Evolutionary conservation across 2,329 filamentous ascomycete genomes (phyloP), one percentile per base, ranked within the genome.

Genomic region (Coniochaeta ligniaria): DNA sequence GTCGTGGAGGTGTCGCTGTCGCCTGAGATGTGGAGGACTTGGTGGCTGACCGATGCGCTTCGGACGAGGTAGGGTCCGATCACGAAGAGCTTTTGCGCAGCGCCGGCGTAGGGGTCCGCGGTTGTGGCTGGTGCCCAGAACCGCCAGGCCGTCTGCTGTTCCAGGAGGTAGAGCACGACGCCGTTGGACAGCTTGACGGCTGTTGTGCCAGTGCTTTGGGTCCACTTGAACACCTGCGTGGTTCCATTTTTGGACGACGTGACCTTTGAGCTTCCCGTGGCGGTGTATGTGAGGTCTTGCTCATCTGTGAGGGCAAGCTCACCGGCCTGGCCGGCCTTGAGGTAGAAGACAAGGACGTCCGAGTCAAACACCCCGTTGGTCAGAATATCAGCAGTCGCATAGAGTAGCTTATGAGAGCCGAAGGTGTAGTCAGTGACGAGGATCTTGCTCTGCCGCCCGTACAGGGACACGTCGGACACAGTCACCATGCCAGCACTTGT

Each of bases 1-100:
- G 80, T 68, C 0, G 83, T 83, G 0, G 86, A 86, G 2, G 78
- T 73, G 64, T 90, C 89, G 57, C 88, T 75, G 68, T 90, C 87
- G 12, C 86, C 87, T 3, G 79, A 80, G 26, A 90, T 70, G 31
- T 82, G 74, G 2, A 90, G 73, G 2, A 77, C 75, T 38, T 70
- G 73, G 4, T 78, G 79, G 26, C 78, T 66, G 9, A 86, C 68
- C 38, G 77, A 79, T 0, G 83, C 84, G 9, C 76, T 79, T 22
- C 83, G 78, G 50, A 84, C 72, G 11, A 86, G 74, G 66, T 85
- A 86, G 11, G 83, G 81, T 0, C 80, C 83, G 63, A 84, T 75
- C 36, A 83, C 71, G 57, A 87, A 80, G n/a, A 85, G 73, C 38
- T 84, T 80, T 62, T 82, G 68, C 57, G 76, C 65, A 0, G 79